These are phyloP conservation scores for Alternaria burnsii DNA, from an alignment of 2,329 filamentous ascomycete genomes.

Conservation along the genomic window DNA sequence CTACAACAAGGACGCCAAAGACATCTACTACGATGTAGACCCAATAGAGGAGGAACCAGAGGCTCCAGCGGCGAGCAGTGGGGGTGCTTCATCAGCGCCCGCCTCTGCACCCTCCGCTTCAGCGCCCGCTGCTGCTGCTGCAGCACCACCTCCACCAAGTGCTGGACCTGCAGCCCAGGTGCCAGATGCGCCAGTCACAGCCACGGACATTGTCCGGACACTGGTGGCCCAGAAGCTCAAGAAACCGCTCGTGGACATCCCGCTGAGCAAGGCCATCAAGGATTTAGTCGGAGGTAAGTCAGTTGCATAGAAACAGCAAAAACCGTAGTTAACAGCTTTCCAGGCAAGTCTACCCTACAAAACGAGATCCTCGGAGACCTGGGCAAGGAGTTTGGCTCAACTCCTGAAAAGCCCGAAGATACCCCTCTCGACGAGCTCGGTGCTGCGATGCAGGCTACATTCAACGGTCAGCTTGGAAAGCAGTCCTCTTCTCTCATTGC, in stretches of 20 bases:
- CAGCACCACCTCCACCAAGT: conserved; percentile 67
- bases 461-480: conserved; percentile 97
- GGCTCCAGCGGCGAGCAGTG: conserved; percentile 60
- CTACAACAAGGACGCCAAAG: conserved; percentile 99
- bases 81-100: conserved; percentile 53
- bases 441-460: conserved; percentile 96
- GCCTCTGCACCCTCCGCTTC: conserved; percentile 60
- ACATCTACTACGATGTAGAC: conserved; percentile 99
- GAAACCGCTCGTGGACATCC: conserved; percentile 88
- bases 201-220: conserved; percentile 86
- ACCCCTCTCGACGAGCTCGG: conserved; percentile 94
- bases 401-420: conserved; percentile 98
- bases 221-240: conserved; percentile 97
- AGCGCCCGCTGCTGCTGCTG: conserved; percentile 58
- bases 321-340: conserved; percentile 24
- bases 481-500: conserved; percentile 93
- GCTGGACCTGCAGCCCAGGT: conserved; percentile 88
- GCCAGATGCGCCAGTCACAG: conserved; percentile 84
- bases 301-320: conserved; percentile 7
- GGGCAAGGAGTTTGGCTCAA: conserved; percentile 97
- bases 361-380: conserved; percentile 98
- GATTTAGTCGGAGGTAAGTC: conserved; percentile 92
- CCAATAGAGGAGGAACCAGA: conserved; percentile 81
- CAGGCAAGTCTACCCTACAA: conserved; percentile 97
- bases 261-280: conserved; percentile 96